A percentile compares a stretch with the other conserved stretches of the same genome.
Evolutionary conservation across 176 grass and related monocot genomes (phyloP).

Genomic region (Stipa capillata): DNA sequence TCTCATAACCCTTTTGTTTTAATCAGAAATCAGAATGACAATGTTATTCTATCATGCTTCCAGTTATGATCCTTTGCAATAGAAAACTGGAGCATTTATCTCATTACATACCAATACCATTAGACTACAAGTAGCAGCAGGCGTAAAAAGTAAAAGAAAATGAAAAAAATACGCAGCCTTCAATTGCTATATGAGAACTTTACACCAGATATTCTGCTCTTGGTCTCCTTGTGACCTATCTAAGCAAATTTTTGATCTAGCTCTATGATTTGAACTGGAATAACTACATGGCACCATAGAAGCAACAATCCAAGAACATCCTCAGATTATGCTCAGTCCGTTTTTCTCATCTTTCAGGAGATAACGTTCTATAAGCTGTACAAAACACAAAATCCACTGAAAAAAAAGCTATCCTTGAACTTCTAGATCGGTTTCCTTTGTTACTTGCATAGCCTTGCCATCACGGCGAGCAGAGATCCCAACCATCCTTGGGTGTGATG

Average conservation of each 20-base stretch:
- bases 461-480: constrained; percentile 83
- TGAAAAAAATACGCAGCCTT: background rate
- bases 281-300: constrained; percentile 10
- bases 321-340: background rate
- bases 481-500: constrained; percentile 63
- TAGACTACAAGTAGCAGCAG: background rate
- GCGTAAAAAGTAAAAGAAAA: background rate
- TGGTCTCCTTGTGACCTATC: constrained; percentile 5
- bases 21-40: background rate
- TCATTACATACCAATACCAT: constrained; percentile 19
- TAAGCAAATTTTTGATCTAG: constrained; percentile 24
- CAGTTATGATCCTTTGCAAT: background rate
- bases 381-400: constrained; percentile 43
- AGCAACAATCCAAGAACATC: constrained; percentile 17
- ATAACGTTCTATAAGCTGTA: constrained; percentile 42
- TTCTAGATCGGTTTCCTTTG: constrained; percentile 34
- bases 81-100: background rate
- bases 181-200: constrained; percentile 34
- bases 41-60: background rate
- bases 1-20: background rate
- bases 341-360: constrained; percentile 21
- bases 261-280: constrained; percentile 21
- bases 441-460: constrained; percentile 42
- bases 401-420: constrained; percentile 23
- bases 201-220: constrained; percentile 30